Conservation (phyloP, 1,284 basidiomycete genomes). For the Farysia itapuensis region DNA sequence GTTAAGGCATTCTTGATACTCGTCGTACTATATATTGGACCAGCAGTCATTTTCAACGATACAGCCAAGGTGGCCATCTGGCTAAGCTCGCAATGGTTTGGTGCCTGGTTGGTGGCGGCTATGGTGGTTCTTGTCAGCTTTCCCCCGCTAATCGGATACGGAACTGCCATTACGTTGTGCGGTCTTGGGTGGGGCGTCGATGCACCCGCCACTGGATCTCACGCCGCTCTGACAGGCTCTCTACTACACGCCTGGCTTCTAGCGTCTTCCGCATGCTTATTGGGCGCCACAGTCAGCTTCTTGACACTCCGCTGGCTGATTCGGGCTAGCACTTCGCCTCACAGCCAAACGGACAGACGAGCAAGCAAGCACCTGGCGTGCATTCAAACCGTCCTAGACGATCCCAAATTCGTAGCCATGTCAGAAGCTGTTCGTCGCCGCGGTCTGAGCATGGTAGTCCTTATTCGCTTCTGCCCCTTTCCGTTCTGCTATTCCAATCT, state of each 20-base stretch:
- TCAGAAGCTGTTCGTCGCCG: slow-evolving; percentile 38
- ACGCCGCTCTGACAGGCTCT: slow-evolving; percentile 5
- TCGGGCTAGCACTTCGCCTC: neutral
- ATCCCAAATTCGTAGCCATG: slow-evolving; percentile 44
- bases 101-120: slow-evolving; percentile 21
- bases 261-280: slow-evolving; percentile 39
- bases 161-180: slow-evolving; percentile 45
- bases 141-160: slow-evolving; percentile 53
- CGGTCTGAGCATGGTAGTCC: slow-evolving; percentile 46
- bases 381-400: slow-evolving; percentile 25
- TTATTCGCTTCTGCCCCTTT: slow-evolving; percentile 53
- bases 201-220: slow-evolving; percentile 4
- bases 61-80: slow-evolving; percentile 34
- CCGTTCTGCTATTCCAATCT: slow-evolving; percentile 47
- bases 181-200: slow-evolving; percentile 48
- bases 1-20: slow-evolving; percentile 11
- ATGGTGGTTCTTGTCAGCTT: slow-evolving; percentile 37
- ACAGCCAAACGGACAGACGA: neutral
- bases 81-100: slow-evolving; percentile 23
- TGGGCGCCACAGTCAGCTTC: slow-evolving; percentile 44
- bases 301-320: slow-evolving; percentile 21
- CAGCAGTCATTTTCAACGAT: slow-evolving; percentile 29
- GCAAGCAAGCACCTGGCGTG: slow-evolving; percentile 2
- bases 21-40: slow-evolving; percentile 18
- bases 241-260: slow-evolving; percentile 42